Conservation (phyloP, 352 stramenopile species). For the Phytophthora sp. region DNA sequence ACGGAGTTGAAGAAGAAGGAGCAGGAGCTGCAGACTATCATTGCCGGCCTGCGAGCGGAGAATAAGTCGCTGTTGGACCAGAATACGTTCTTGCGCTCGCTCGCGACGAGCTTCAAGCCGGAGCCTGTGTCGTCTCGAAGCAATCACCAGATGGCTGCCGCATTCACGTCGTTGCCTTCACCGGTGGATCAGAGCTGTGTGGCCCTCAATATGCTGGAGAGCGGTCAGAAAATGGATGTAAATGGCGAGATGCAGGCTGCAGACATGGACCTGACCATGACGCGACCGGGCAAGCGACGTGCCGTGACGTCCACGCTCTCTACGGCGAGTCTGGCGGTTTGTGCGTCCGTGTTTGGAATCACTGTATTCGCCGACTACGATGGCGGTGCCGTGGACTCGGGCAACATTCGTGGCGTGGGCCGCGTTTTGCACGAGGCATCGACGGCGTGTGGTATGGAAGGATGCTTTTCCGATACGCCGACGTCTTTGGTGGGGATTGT, state of each 20-base stretch:
- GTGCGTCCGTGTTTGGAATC: constrained; percentile 80
- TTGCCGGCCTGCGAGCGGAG: constrained; percentile 70
- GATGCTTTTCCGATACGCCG: constrained; percentile 29
- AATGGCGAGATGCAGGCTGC: constrained; percentile 23
- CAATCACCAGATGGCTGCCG: constrained; percentile 24
- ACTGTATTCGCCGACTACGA: constrained; percentile 73
- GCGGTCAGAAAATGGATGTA: constrained; percentile 32
- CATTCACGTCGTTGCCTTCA: constrained; percentile 38
- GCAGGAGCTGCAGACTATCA: constrained; percentile 70
- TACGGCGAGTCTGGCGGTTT: constrained; percentile 68
- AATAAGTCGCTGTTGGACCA: constrained; percentile 85
- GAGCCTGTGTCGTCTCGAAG: constrained; percentile 14
- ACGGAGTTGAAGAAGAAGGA: constrained; percentile 71
- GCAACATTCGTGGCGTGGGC: constrained; percentile 57
- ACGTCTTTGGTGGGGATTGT: constrained; percentile 41
- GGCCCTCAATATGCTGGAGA: constrained; percentile 36
- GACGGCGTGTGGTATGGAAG: constrained; percentile 40
- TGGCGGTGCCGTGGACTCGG: constrained; percentile 33
- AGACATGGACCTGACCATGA: constrained; percentile 25
- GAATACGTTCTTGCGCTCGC: constrained; percentile 76
- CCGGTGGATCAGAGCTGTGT: constrained; percentile 32
- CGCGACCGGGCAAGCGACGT: constrained; percentile 45
- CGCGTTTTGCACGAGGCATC: constrained; percentile 71
- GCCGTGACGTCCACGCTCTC: constrained; percentile 50
- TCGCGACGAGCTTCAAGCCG: constrained; percentile 64